These are phyloP conservation scores for Aspergillus pseudoterreus DNA, from an alignment of 2,329 filamentous ascomycete genomes.

Conservation along the genomic window DNA sequence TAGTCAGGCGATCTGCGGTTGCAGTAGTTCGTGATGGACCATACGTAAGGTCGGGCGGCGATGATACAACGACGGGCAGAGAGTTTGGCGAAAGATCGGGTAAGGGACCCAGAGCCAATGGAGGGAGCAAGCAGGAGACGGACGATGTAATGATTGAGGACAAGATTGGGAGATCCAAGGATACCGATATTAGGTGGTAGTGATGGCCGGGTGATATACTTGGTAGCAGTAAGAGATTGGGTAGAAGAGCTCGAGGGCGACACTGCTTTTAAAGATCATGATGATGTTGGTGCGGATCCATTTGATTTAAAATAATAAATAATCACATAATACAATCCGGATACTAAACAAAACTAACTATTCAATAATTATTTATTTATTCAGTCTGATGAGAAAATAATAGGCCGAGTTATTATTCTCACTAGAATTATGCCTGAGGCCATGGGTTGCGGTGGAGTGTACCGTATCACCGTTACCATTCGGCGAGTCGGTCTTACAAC, in stretches of 20 bases:
- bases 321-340: no score
- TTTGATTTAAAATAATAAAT: no score
- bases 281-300: neutral
- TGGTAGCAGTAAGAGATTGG: no score
- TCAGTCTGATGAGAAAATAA: no score
- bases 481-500: no score
- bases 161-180: slow-evolving; percentile 5
- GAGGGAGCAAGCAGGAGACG: neutral
- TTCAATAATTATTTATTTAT: no score
- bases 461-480: no score
- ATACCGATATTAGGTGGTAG: slow-evolving; percentile 1
- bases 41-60: neutral
- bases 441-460: no score
- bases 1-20: neutral
- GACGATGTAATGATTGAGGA: slow-evolving; percentile 8
- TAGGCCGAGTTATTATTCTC: no score
- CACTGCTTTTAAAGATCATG: neutral
- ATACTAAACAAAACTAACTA: no score
- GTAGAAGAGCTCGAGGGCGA: neutral
- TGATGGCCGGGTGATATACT: neutral
- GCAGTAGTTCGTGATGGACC: slow-evolving; percentile 2
- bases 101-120: slow-evolving; percentile 1
- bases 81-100: slow-evolving; percentile 1
- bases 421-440: no score
- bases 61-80: slow-evolving; percentile 7